These are phyloP conservation scores for Bothriochloa decipiens DNA, from an alignment of 176 grass and related monocot genomes.

Conservation along the genomic window DNA sequence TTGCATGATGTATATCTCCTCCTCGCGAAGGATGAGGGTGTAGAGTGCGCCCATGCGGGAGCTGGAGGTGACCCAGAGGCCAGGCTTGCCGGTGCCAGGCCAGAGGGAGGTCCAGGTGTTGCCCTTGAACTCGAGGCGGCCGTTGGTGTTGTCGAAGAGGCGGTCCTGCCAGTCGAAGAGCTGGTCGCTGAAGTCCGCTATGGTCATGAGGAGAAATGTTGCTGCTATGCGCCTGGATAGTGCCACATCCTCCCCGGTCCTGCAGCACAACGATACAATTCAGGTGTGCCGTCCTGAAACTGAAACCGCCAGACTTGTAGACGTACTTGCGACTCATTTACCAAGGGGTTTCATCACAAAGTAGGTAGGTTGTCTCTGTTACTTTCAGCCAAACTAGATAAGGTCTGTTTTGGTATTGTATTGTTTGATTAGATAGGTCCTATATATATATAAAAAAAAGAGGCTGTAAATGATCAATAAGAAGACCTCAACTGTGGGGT, in stretches of 20 bases:
- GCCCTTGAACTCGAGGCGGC: conserved; percentile 58
- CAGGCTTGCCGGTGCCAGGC: conserved; percentile 73
- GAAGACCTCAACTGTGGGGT: not conserved
- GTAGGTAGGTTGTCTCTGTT: too few species aligned
- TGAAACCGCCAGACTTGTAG: not conserved
- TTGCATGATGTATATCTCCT: conserved; percentile 53
- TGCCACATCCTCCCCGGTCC: conserved; percentile 63
- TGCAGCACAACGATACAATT: not conserved
- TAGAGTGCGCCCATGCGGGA: conserved; percentile 78
- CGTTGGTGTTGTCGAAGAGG: conserved; percentile 63
- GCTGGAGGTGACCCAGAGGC: conserved; percentile 64
- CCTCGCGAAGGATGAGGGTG: conserved; percentile 61
- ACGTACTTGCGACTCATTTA: not conserved
- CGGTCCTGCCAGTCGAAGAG: conserved; percentile 78
- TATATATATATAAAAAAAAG: too few species aligned
- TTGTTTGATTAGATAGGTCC: not conserved
- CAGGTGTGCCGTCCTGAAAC: not conserved
- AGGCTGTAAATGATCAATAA: not conserved
- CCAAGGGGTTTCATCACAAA: too few species aligned
- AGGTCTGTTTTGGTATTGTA: not conserved
- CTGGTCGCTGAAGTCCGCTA: conserved; percentile 83
- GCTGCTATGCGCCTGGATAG: conserved; percentile 66
- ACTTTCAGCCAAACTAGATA: not conserved
- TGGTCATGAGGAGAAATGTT: conserved; percentile 69
- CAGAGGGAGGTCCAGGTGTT: conserved; percentile 56